Percentiles rank a stretch among this genome's conserved stretches.
phyloP scores from a whole-genome alignment of 441 rosid genomes.

The Lepidium campestre region DNA sequence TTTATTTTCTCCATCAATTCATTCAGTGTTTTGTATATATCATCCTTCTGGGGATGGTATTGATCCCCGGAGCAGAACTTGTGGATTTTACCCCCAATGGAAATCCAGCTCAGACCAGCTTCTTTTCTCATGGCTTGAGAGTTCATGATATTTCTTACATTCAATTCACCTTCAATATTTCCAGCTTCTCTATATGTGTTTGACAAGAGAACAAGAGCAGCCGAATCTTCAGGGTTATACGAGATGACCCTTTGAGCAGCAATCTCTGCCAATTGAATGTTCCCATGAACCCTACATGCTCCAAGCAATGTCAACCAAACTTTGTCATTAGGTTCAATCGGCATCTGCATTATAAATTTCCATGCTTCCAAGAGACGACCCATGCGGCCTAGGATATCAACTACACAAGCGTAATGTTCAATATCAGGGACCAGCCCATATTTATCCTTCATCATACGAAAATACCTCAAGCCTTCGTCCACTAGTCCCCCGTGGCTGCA shows the following conservation, averaged over 20 bases:
- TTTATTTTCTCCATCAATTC: constrained; percentile 25
- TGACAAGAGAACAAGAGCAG: constrained; percentile 37
- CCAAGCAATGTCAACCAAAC: constrained; percentile 41
- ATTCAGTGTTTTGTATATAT: constrained; percentile 28
- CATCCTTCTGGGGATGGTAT: constrained; percentile 31
- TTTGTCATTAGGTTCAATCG: constrained; percentile 32
- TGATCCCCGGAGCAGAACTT: constrained; percentile 39
- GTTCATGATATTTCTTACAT: constrained; percentile 31
- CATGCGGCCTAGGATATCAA: constrained; percentile 37
- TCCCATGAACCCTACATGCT: constrained; percentile 40
- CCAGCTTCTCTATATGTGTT: constrained; percentile 37
- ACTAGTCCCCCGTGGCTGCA: constrained; percentile 47
- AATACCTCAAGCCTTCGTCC: constrained; percentile 36
- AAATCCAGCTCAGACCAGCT: constrained; percentile 43
- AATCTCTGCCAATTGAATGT: constrained; percentile 34
- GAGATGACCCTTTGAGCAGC: constrained; percentile 37
- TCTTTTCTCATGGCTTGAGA: constrained; percentile 37
- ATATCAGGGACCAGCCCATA: constrained; percentile 33
- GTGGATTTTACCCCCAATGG: constrained; percentile 27
- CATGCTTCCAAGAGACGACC: constrained; percentile 36
- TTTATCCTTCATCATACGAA: constrained; percentile 30
- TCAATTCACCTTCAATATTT: constrained; percentile 23
- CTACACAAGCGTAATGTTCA: constrained; percentile 46
- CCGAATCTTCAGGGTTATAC: constrained; percentile 21
- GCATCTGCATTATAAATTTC: constrained; percentile 36